Evolutionary conservation across 2,329 filamentous ascomycete species (phyloP), one percentile per base, ranked within the genome.

Genomic region (Aureobasidium sp.): DNA sequence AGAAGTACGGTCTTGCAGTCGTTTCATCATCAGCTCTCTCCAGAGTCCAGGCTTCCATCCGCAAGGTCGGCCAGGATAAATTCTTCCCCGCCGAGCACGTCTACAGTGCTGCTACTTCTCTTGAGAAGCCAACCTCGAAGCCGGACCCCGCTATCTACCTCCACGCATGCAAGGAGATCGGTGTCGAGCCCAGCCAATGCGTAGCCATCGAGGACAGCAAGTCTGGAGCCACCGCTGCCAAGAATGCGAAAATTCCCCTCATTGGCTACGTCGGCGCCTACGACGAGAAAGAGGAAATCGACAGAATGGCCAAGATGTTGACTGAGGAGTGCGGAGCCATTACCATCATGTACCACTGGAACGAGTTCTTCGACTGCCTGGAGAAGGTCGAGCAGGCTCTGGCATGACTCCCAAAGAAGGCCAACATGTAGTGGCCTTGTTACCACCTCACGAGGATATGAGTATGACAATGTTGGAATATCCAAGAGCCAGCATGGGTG

Each of bases 121-220:
- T 96, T 68, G 79, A 83, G 62, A 84, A 80, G 70, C 91, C 91
- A n/a, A 92, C 90, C 61, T 89, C 85, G 75, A 96, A 96, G 83
- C 91, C 91, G 17, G 89, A 96, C 76, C 91, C 92, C 19, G 89
- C 90, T 67, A 88, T 96, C 76, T 96, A 96, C 79, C 76, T 91
- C 66, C 82, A 87, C 73, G 89, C 91, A 24, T 83, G 91, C 72
- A 77, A 91, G 76, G 78, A 84, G 71, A 81, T 95, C 57, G 87
- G 87, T 64, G 88, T 88, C 76, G 83, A 82, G 69, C 79, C 90
- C 1, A 78, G 79, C 50, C 87, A 95, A 79, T 86, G 83, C 67
- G 81, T 96, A 35, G 89, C 91, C 27, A 84, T 96, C 63, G 91
- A 96, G 80, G 91, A 96, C 79, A 90, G 86, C 80, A 90, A 89